A percentile compares a stretch with the other conserved stretches of the same genome.
phyloP scores from a whole-genome alignment of 2,329 filamentous ascomycete species.

The Cytospora paraplurivora region DNA sequence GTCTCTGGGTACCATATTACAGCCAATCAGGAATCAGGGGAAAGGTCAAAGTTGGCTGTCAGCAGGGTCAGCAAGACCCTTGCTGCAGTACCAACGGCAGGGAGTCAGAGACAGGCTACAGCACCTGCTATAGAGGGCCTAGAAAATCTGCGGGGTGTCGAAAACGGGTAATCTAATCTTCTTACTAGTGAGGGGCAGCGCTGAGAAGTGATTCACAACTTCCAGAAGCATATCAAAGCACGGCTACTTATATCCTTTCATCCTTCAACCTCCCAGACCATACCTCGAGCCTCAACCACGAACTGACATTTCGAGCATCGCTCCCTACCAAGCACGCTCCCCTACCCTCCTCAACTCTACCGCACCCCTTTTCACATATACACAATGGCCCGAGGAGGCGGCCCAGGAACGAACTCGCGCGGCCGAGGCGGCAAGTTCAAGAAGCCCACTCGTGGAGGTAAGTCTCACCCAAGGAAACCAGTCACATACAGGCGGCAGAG shows the following conservation, averaged over 20 bases:
- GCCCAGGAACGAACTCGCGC: conserved; percentile 57
- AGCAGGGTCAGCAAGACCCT: not conserved
- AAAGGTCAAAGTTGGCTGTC: not conserved
- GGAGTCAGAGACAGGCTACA: not conserved
- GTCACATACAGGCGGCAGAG: conserved; percentile 21
- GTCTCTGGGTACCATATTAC: not conserved
- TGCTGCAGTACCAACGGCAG: not conserved
- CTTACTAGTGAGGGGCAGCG: not conserved
- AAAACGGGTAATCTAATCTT: conserved; percentile 5
- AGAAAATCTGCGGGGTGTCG: not conserved
- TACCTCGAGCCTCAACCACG: not conserved
- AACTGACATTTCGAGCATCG: not conserved
- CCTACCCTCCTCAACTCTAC: conserved; percentile 6
- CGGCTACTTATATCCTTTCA: conserved; percentile 16
- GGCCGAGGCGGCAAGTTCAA: conserved; percentile 92
- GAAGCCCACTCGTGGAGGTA: conserved; percentile 91
- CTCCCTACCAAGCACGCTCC: too few species aligned
- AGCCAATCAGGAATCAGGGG: not conserved
- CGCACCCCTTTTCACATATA: conserved; percentile 25
- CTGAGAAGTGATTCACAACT: not conserved
- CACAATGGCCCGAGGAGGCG: conserved; percentile 47
- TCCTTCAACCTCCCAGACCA: not conserved
- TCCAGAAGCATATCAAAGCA: not conserved
- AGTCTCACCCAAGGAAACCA: conserved; percentile 32
- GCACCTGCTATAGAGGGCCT: not conserved